Evolutionary conservation across 1,284 basidiomycete genomes (phyloP), one percentile per base, ranked within the genome.

Genomic region (Fomitopsis betulina): DNA sequence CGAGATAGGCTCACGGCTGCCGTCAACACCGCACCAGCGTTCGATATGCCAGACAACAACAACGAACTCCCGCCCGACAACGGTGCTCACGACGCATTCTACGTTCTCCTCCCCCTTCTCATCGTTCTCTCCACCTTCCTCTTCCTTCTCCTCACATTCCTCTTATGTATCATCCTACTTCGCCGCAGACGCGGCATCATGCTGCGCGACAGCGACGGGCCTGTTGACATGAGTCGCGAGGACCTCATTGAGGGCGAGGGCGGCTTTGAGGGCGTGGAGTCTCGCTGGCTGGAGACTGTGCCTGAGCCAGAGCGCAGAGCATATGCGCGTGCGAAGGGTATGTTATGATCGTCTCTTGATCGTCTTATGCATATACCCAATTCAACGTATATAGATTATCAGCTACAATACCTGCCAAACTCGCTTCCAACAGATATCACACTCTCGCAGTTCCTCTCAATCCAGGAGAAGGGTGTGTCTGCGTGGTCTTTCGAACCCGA

Each of bases 401-500:
- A 97, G 74, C 67, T 85, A 0, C 93, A 96, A 71, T 96, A 94
- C 75, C 92, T 90, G 4, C 94, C 95, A 23, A 93, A 96, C 67
- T 97, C 95, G 15, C 79, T 89, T 53, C 92, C 94, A 25, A 95
- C 96, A 53, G 95, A 98, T 72, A 98, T 98, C 73, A 98, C 96
- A 0, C 80, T 98, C 39, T 96, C 95, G 1, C 95, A 98, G 69
- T 98, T 97, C 75, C 85, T 98, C 33, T 95, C 94, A 23, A 98
- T 98, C 61, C 95, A 98, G 72, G 95, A 98, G 76, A 98, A 98
- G 71, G 95, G 95, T 62, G 95, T 98, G 43, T 95, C 95, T 25
- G 95, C 95, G 7, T 98, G 95, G 95, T 93, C 87, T 19, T 98
- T 98, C 69, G 95, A 98, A 72, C 96, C 95, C 43, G 95, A 98